A percentile compares a stretch with the other conserved stretches of the same genome.
phyloP scores from a whole-genome alignment of 148 eudicot genomes.

The Vaccinium corymbosum region DNA sequence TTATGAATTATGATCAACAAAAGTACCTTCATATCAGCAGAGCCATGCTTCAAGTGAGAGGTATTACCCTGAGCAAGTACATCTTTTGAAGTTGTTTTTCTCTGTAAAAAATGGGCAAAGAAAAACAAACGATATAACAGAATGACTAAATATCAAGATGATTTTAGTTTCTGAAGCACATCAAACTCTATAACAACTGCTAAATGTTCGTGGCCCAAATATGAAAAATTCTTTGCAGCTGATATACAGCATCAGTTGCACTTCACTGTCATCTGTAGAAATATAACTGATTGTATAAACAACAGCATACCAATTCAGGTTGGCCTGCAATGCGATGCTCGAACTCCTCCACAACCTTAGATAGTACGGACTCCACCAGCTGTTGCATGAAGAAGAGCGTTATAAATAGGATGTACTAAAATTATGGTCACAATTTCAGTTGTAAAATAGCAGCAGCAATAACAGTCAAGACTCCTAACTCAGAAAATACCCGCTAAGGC shows the following conservation, averaged over 20 bases:
- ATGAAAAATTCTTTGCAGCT: background rate
- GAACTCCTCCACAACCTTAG: constrained; percentile 84
- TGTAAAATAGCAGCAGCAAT: background rate
- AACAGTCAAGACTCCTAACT: background rate
- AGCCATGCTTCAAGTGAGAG: constrained; percentile 34
- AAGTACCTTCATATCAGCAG: constrained; percentile 44
- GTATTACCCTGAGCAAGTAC: constrained; percentile 38
- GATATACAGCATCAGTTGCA: background rate
- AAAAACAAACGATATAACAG: constrained; percentile 9
- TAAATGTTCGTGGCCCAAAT: constrained; percentile 5
- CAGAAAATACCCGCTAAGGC: background rate
- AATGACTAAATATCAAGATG: background rate
- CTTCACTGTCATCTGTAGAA: background rate
- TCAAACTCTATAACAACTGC: constrained; percentile 9
- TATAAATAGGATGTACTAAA: background rate
- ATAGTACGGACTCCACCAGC: constrained; percentile 82
- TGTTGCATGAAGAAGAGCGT: constrained; percentile 32
- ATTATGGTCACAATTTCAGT: background rate
- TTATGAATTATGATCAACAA: background rate
- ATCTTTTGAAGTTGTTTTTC: constrained; percentile 44
- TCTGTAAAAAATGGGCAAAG: constrained; percentile 24
- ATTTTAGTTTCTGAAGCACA: background rate
- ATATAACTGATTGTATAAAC: background rate
- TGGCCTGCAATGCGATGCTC: constrained; percentile 68
- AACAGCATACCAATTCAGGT: constrained; percentile 50